Evolutionary conservation across 108 stramenopile genomes (phyloP).

Genomic region (Cyclotella atomus): DNA sequence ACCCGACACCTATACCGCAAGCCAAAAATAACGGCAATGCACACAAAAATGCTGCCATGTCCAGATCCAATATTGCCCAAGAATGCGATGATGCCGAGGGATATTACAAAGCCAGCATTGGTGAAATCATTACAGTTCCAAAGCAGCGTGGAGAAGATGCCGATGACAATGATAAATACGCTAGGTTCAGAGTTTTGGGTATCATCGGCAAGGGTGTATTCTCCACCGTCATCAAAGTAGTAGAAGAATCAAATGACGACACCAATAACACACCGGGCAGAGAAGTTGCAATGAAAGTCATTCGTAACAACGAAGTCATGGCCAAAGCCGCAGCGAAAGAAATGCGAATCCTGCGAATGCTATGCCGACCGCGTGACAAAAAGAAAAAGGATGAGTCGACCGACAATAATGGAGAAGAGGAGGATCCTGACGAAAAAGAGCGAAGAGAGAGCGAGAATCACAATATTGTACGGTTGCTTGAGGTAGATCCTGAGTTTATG

Average conservation of each 20-base stretch:
- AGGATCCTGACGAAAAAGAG: conserved; percentile 50
- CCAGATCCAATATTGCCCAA: conserved; percentile 35
- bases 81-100: conserved; percentile 97
- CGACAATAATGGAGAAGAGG: conserved; percentile 37
- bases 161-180: conserved; percentile 14
- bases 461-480: conserved; percentile 71
- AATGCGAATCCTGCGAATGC: conserved; percentile 62
- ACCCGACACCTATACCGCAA: conserved; percentile 44
- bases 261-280: conserved; percentile 8
- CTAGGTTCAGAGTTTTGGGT: conserved; percentile 83
- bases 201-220: conserved; percentile 97
- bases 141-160: conserved; percentile 19
- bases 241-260: conserved; percentile 45
- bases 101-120: conserved; percentile 95
- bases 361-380: conserved; percentile 33
- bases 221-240: conserved; percentile 90
- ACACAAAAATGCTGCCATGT: conserved; percentile 2
- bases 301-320: conserved; percentile 99
- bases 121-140: conserved; percentile 68
- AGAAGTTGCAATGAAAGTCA: conserved; percentile 94
- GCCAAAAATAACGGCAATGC: conserved; percentile 13
- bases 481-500: conserved; percentile 44
- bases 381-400: neutral
- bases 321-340: conserved; percentile 91
- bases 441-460: conserved; percentile 52